Base-by-base conservation (phyloP, 2,329 filamentous ascomycete species). In the Aspergillus pseudotamarii region DNA sequence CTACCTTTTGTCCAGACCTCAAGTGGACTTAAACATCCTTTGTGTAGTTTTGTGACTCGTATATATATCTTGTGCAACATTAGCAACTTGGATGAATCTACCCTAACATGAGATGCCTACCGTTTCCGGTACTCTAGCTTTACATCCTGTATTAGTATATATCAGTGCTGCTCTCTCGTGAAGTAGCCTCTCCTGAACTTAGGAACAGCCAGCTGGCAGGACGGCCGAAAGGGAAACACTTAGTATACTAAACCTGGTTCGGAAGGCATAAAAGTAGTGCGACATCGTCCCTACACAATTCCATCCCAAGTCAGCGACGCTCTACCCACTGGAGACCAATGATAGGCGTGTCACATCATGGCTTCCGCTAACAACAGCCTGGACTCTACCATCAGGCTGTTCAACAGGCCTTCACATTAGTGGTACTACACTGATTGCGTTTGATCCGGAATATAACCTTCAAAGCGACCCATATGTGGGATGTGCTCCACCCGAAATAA, bases 261-360 rank as follows among this genome's bases (percentile, higher is more conserved):
- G 3, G 1, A 4, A 36, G 6, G 6, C 16, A 10, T 41, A 41
- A 1, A 41, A 19, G 4, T 1, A 6, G 8, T 41, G 0, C 6
- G 10, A 1, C 0, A 10, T 5, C 34, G 6, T 6, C 1, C 16
- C 3, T 41, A 0, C 19, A 41, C 1, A n/a, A 9, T 41, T n/a
- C 8, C 3, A 10, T 10, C 38, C 8, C 1, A 41, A n/a, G 38
- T 41, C 38, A 9, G 16, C 16, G 1, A 41, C 8, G 16, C 6
- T 10, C 6, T 4, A n/a, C 0, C 19, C 38, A n/a, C 8, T 10
- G 8, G 38, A n/a, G 38, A 41, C 38, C 0, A n/a, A n/a, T n/a
- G 38, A n/a, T 10, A 4, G 4, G 38, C 16, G 19, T 3, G 16
- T 41, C 38, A 41, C 38, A 4, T 41, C 38, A n/a, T 41, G 38